These are phyloP conservation scores for Begonia peltatifolia DNA, from an alignment of 306 rosid species.

Conservation along the genomic window DNA sequence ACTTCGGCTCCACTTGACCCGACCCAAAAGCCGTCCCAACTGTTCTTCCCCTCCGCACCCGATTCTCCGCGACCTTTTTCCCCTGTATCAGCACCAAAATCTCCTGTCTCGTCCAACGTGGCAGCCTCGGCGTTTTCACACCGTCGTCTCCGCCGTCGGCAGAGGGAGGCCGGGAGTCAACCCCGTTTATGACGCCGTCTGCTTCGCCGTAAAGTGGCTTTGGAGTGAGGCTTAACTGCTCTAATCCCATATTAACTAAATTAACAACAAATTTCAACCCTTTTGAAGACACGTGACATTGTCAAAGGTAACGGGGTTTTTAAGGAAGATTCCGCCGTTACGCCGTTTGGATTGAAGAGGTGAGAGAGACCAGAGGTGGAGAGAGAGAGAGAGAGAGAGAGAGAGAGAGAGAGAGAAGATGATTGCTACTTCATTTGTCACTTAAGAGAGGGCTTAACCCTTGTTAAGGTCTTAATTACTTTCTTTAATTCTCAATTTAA, in stretches of 20 bases:
- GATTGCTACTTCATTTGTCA: constrained; percentile 11
- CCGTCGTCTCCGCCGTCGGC: constrained; percentile 52
- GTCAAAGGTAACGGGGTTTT: neutral
- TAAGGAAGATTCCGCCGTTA: constrained; percentile 34
- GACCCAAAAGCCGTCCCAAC: constrained; percentile 42
- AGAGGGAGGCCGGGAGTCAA: constrained; percentile 24
- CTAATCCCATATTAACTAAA: constrained; percentile 43
- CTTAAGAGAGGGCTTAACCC: constrained; percentile 43
- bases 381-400: constrained; percentile 11
- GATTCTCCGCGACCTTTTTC: constrained; percentile 65
- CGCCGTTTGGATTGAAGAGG: constrained; percentile 40
- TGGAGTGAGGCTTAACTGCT: constrained; percentile 22
- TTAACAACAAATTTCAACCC: neutral
- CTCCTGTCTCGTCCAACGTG: constrained; percentile 95
- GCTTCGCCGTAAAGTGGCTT: constrained; percentile 29
- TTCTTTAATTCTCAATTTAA: constrained; percentile 35
- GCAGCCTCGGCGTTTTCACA: constrained; percentile 60
- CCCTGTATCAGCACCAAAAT: constrained; percentile 86
- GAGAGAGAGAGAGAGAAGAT: constrained; percentile 5
- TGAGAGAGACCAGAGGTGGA: neutral
- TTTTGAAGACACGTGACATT: constrained; percentile 48
- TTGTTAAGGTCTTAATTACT: constrained; percentile 23
- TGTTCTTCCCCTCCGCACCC: constrained; percentile 41
- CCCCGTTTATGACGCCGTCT: constrained; percentile 37
- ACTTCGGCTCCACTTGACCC: constrained; percentile 70